A percentile compares a stretch with the other conserved stretches of the same genome.
phyloP scores from a whole-genome alignment of 2,329 filamentous ascomycete species.

The Teratosphaeria nubilosa region DNA sequence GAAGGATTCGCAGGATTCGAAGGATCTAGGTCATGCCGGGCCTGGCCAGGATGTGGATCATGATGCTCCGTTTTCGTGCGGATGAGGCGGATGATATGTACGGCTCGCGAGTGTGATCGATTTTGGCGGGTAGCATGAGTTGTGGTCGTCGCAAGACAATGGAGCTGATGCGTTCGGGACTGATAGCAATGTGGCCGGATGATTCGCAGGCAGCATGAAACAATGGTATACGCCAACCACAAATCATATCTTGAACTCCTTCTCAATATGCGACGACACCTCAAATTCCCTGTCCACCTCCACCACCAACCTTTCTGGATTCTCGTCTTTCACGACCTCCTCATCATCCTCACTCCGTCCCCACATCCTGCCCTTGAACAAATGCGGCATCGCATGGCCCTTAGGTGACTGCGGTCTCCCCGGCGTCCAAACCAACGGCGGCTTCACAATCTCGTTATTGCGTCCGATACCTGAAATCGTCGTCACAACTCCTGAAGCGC shows the following conservation, averaged over 20 bases:
- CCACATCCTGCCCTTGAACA: background rate
- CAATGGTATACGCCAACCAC: background rate
- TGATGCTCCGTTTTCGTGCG: no score
- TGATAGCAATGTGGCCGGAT: no score
- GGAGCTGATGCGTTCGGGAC: no score
- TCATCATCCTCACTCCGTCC: background rate
- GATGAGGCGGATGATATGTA: no score
- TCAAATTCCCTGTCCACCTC: background rate
- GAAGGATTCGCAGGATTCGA: no score
- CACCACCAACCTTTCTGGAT: background rate
- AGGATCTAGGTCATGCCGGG: no score
- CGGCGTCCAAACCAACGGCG: background rate
- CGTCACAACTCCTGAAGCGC: background rate
- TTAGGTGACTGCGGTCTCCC: background rate
- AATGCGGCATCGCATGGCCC: background rate
- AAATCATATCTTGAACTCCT: background rate
- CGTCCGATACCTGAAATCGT: background rate
- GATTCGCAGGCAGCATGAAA: no score
- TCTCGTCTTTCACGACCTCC: background rate
- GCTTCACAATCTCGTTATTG: background rate
- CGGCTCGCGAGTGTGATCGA: no score
- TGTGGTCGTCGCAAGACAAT: no score
- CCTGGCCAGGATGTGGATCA: no score
- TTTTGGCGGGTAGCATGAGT: no score
- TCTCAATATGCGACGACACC: background rate